Conservation (phyloP, 139 green algal genomes). For the Astrephomene gubernaculifera region DNA sequence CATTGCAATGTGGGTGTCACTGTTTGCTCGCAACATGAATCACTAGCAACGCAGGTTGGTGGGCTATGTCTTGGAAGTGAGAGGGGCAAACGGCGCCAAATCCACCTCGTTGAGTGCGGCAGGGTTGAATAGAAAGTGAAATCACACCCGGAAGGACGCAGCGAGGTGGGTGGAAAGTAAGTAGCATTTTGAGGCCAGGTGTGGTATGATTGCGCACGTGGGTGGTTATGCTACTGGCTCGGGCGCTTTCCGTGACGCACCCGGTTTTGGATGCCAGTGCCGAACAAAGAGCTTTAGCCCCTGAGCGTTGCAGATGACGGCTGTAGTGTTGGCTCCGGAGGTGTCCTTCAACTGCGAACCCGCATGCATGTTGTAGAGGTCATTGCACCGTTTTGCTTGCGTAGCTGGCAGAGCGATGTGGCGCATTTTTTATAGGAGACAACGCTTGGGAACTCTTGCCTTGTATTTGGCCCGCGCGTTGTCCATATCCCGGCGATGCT, state of each 20-base stretch:
- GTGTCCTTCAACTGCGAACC: background rate
- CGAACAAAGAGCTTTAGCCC: conserved; percentile 5
- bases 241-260: background rate
- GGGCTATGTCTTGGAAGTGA: no score
- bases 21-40: no score
- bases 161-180: no score
- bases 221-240: no score
- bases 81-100: no score
- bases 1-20: no score
- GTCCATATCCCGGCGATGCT: background rate
- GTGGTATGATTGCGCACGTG: no score
- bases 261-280: background rate
- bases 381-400: background rate
- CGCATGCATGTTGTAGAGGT: background rate
- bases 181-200: no score
- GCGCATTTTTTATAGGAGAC: background rate
- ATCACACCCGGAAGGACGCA: no score
- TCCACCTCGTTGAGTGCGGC: no score
- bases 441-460: background rate
- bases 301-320: background rate
- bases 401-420: background rate
- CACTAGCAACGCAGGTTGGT: no score
- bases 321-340: background rate
- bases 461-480: background rate
- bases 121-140: no score